These are phyloP conservation scores for Piromyces finnis DNA, from an alignment of 192 early-diverging fungal genomes.

Conservation along the genomic window DNA sequence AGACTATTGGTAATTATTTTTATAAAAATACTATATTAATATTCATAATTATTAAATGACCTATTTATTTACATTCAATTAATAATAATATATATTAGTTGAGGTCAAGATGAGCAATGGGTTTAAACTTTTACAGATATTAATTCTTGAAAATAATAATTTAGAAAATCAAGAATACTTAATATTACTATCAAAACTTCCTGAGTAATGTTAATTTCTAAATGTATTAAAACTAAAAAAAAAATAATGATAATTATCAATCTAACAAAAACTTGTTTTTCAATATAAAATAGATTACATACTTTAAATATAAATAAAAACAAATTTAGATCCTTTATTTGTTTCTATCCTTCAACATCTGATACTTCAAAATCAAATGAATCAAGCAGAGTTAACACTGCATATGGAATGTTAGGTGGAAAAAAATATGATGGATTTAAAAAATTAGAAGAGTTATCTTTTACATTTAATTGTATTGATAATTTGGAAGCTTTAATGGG, in stretches of 20 bases:
- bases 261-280: no score
- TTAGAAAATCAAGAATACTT: slow-evolving; percentile 8
- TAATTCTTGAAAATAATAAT: slow-evolving; percentile 19
- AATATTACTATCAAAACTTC: slow-evolving; percentile 13
- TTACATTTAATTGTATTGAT: slow-evolving; percentile 19
- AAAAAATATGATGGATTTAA: slow-evolving; percentile 19
- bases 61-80: no score
- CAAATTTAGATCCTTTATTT: slow-evolving; percentile 9
- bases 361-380: not conserved
- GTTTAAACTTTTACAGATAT: slow-evolving; percentile 14
- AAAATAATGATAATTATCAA: not conserved
- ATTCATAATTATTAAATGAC: no score
- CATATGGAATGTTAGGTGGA: not conserved
- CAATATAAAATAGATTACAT: slow-evolving; percentile 6
- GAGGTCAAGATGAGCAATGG: slow-evolving; percentile 10
- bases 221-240: no score
- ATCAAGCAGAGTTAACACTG: not conserved
- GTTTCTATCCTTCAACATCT: slow-evolving; percentile 5
- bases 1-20: not conserved
- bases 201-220: slow-evolving; percentile 20
- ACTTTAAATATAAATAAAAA: slow-evolving; percentile 19
- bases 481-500: slow-evolving; percentile 17
- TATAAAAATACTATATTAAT: no score
- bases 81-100: no score
- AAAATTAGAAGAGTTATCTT: slow-evolving; percentile 15